These are phyloP conservation scores for Wickerhamiella brachini DNA, from an alignment of 805 yeast genomes.

Conservation along the genomic window DNA sequence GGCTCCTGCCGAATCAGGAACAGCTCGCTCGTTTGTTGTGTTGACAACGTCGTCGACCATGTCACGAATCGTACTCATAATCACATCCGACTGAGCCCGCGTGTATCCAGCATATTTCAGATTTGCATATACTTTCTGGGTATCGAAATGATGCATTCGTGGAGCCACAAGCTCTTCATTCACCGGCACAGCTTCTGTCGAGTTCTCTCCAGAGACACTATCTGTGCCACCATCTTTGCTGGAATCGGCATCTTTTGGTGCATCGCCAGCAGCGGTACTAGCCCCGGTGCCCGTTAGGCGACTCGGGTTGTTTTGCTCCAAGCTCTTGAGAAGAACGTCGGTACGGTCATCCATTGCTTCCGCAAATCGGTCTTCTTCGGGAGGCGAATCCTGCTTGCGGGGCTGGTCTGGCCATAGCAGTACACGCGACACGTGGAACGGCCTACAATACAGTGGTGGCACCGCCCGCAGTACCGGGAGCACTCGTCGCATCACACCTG, in stretches of 20 bases:
- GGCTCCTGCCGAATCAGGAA: conserved; percentile 53
- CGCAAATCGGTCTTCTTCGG: conserved; percentile 9
- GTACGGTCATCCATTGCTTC: conserved; percentile 17
- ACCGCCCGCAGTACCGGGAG: background rate
- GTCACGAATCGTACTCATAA: conserved; percentile 34
- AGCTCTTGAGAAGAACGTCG: conserved; percentile 6
- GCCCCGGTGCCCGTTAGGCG: background rate
- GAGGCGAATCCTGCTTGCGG: background rate
- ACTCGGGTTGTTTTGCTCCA: background rate
- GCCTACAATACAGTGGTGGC: background rate
- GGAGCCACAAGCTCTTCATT: conserved; percentile 1
- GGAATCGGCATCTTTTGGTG: background rate
- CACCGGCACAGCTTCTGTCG: conserved; percentile 1
- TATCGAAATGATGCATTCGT: conserved; percentile 34
- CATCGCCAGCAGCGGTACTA: background rate
- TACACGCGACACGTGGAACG: background rate
- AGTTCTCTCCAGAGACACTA: background rate
- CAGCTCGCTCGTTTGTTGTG: conserved; percentile 23
- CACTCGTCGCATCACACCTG: background rate
- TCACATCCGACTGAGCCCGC: conserved; percentile 43
- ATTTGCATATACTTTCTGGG: conserved; percentile 44
- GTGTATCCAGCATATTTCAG: conserved; percentile 46
- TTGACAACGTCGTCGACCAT: conserved; percentile 24
- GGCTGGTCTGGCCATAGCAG: background rate
- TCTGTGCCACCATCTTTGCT: background rate